phyloP scores from a whole-genome alignment of 208 protist species.

The Crithidia mellificae region DNA sequence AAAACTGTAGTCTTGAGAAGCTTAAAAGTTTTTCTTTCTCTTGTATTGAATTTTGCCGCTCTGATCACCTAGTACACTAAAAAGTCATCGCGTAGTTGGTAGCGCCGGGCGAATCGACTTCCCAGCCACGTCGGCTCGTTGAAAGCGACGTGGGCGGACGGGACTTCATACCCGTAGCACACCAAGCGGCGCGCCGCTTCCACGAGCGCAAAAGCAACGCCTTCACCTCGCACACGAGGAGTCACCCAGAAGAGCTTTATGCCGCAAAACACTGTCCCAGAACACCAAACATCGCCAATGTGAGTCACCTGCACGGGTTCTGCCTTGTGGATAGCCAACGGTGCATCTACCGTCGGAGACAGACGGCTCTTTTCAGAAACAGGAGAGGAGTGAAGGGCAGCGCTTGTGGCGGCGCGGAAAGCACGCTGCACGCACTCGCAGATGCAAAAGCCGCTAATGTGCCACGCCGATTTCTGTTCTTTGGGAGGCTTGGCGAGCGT shows the following conservation, averaged over 20 bases:
- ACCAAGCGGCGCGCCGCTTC: constrained; percentile 41
- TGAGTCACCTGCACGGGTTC: constrained; percentile 10
- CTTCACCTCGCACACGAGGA: constrained; percentile 25
- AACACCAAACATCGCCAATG: constrained; percentile 41
- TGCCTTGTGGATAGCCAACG: too few species aligned
- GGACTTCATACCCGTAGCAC: constrained; percentile 59
- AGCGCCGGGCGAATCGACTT: constrained; percentile 45
- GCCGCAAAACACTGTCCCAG: constrained; percentile 50
- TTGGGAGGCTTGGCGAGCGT: not conserved
- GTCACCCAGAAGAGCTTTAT: constrained; percentile 67
- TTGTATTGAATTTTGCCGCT: not conserved
- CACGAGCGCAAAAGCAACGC: constrained; percentile 40
- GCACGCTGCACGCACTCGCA: not conserved
- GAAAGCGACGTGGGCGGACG: constrained; percentile 54
- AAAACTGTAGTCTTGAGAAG: not conserved
- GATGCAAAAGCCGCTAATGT: constrained; percentile 7
- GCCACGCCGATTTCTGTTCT: not conserved
- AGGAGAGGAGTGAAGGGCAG: not conserved
- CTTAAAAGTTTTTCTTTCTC: too few species aligned
- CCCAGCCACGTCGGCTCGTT: constrained; percentile 61
- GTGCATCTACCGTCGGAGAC: too few species aligned
- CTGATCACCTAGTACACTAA: constrained; percentile 19
- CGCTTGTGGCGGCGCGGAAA: constrained; percentile 1
- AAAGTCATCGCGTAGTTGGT: constrained; percentile 46
- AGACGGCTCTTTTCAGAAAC: too few species aligned